A percentile compares a stretch with the other conserved stretches of the same genome.
These are phyloP conservation scores for Exsudoporus frostii DNA, from an alignment of 768 basidiomycete genomes.

Conservation along the genomic window DNA sequence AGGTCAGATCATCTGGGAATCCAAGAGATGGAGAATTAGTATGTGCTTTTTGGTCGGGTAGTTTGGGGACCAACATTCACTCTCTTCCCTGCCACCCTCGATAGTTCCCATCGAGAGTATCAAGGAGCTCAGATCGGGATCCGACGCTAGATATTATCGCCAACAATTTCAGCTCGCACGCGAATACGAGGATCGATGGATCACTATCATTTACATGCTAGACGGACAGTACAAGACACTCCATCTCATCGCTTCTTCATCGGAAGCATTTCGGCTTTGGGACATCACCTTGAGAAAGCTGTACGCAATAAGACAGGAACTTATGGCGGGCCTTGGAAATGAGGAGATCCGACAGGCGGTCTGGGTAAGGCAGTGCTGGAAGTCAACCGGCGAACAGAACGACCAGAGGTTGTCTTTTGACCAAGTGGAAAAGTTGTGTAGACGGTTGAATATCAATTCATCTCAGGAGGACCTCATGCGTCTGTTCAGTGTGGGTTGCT, in stretches of 20 bases:
- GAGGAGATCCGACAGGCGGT: slow-evolving; percentile 60
- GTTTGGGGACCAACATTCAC: background rate
- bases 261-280: slow-evolving; percentile 61
- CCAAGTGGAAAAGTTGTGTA: slow-evolving; percentile 70
- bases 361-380: slow-evolving; percentile 86
- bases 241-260: slow-evolving; percentile 73
- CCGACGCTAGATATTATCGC: slow-evolving; percentile 68
- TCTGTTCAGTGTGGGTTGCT: slow-evolving; percentile 51
- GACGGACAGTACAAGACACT: slow-evolving; percentile 80
- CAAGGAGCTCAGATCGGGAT: slow-evolving; percentile 77
- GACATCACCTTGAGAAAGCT: slow-evolving; percentile 62
- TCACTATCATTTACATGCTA: slow-evolving; percentile 80
- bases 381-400: slow-evolving; percentile 57
- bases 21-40: slow-evolving; percentile 67
- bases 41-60: slow-evolving; percentile 25
- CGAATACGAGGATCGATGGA: slow-evolving; percentile 69
- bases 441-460: slow-evolving; percentile 63
- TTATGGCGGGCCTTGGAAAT: slow-evolving; percentile 66
- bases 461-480: slow-evolving; percentile 49
- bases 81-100: background rate
- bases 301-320: slow-evolving; percentile 59
- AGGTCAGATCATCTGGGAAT: slow-evolving; percentile 77
- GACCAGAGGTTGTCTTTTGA: slow-evolving; percentile 66
- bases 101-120: slow-evolving; percentile 84
- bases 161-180: slow-evolving; percentile 62